Percentiles rank a stretch among this genome's conserved stretches.
Evolutionary conservation across 306 rosid species (phyloP).

Genomic region (Cicer bijugum): DNA sequence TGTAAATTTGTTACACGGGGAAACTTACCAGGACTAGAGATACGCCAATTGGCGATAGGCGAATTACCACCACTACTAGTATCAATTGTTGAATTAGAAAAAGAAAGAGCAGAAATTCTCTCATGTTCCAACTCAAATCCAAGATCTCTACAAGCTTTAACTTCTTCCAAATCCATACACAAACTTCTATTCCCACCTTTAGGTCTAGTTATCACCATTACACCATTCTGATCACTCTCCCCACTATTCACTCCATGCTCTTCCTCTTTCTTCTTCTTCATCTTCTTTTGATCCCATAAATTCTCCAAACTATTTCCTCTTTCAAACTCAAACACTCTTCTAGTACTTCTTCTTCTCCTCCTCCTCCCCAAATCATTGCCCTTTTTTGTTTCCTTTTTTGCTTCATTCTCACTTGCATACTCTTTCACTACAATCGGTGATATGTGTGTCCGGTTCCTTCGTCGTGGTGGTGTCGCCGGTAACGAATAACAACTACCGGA

Average conservation of each 20-base stretch:
- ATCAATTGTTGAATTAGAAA: slow-evolving; percentile 56
- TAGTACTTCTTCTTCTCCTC: slow-evolving; percentile 47
- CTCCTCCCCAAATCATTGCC: slow-evolving; percentile 23
- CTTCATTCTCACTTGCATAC: slow-evolving; percentile 68
- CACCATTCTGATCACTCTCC: slow-evolving; percentile 52
- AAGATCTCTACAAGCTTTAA: slow-evolving; percentile 87
- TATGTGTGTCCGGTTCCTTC: slow-evolving; percentile 31
- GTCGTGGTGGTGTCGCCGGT: slow-evolving; percentile 61
- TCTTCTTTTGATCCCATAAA: slow-evolving; percentile 30
- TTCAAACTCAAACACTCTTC: slow-evolving; percentile 36
- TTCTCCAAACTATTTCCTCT: slow-evolving; percentile 24
- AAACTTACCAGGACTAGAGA: slow-evolving; percentile 70
- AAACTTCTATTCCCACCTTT: slow-evolving; percentile 75
- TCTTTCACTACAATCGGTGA: slow-evolving; percentile 45
- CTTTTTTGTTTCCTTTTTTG: background rate
- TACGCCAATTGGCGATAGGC: slow-evolving; percentile 76
- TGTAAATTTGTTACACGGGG: too few species aligned
- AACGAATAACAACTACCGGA: slow-evolving; percentile 55
- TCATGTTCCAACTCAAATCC: slow-evolving; percentile 81
- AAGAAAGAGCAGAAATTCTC: slow-evolving; percentile 46
- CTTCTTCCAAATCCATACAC: slow-evolving; percentile 84
- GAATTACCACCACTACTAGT: slow-evolving; percentile 78
- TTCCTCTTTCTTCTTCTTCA: slow-evolving; percentile 26
- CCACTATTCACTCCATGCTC: slow-evolving; percentile 44
- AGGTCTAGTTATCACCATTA: slow-evolving; percentile 68